These are phyloP conservation scores for Ilex paraguariensis DNA, from an alignment of 305 asterid genomes.

Conservation along the genomic window DNA sequence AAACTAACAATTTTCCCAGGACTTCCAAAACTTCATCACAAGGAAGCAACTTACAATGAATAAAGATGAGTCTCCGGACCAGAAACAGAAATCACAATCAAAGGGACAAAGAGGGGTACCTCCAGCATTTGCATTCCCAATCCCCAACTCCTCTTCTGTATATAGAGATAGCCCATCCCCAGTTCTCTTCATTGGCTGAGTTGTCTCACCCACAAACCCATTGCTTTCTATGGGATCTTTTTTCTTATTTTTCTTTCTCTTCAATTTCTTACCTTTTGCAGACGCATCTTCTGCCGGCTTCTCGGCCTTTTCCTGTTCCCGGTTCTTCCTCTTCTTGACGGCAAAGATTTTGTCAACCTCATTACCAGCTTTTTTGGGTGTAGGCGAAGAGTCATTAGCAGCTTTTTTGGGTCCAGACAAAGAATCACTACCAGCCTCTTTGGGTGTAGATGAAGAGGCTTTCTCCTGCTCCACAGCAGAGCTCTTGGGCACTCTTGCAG, in stretches of 20 bases:
- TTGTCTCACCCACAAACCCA: constrained; percentile 8
- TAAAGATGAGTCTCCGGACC: constrained; percentile 10
- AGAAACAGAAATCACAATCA: constrained; percentile 83
- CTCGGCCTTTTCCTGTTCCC: constrained; percentile 16
- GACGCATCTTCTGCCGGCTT: constrained; percentile 16
- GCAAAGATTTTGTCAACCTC: constrained; percentile 74
- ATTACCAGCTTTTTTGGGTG: constrained; percentile 29
- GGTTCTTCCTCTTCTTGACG: constrained; percentile 44
- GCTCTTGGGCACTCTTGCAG: constrained; percentile 11
- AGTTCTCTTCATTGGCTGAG: constrained; percentile 45
- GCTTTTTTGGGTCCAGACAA: neutral
- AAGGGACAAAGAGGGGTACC: constrained; percentile 77
- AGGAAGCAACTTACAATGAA: too few relatives aligned
- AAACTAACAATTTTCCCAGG: too few relatives aligned
- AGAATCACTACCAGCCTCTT: too few relatives aligned
- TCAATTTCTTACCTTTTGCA: constrained; percentile 19
- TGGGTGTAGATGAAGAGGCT: constrained; percentile 8
- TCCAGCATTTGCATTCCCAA: constrained; percentile 56
- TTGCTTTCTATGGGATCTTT: constrained; percentile 1
- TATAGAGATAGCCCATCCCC: constrained; percentile 63
- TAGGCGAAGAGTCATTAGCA: too few relatives aligned
- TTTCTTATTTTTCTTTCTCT: constrained; percentile 17
- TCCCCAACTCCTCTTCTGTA: constrained; percentile 71
- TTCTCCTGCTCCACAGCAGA: constrained; percentile 20
- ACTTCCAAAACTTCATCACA: too few relatives aligned